phyloP scores from a whole-genome alignment of 176 grass and related monocot species.

The Avena insularis region DNA sequence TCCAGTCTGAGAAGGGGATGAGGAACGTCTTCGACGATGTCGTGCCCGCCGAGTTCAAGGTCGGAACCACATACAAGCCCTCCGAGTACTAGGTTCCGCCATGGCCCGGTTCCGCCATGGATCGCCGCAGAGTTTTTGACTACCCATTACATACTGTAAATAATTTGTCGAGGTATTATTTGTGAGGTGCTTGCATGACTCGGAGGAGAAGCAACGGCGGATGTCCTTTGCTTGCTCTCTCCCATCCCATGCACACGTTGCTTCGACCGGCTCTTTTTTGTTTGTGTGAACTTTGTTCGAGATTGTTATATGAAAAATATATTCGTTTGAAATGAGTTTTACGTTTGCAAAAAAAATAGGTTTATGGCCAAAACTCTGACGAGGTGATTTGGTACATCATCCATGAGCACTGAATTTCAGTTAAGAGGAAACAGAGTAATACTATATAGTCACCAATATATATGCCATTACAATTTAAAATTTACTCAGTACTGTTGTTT shows the following conservation, averaged over 20 bases:
- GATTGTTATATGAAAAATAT: background rate
- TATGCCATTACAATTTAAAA: background rate
- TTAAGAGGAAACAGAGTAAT: background rate
- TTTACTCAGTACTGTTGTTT: background rate
- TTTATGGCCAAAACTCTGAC: too few relatives aligned
- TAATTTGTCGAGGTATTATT: background rate
- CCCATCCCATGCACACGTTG: too few relatives aligned
- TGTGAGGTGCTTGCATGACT: background rate
- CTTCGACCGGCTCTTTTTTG: background rate
- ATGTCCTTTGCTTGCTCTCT: too few relatives aligned
- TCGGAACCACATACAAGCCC: slow-evolving; percentile 6
- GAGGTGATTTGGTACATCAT: too few relatives aligned
- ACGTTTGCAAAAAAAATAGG: too few relatives aligned
- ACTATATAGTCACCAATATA: background rate
- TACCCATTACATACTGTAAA: background rate
- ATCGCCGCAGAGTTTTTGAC: background rate
- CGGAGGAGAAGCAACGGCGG: too few relatives aligned
- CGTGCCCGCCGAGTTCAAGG: background rate
- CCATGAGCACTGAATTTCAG: background rate
- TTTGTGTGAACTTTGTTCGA: background rate
- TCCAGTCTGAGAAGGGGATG: background rate
- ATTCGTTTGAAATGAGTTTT: background rate
- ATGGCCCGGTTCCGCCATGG: background rate
- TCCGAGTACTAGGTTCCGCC: too few relatives aligned
- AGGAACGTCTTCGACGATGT: background rate